phyloP scores from a whole-genome alignment of 2,329 filamentous ascomycete genomes.

The Epicoccum sorghinum region DNA sequence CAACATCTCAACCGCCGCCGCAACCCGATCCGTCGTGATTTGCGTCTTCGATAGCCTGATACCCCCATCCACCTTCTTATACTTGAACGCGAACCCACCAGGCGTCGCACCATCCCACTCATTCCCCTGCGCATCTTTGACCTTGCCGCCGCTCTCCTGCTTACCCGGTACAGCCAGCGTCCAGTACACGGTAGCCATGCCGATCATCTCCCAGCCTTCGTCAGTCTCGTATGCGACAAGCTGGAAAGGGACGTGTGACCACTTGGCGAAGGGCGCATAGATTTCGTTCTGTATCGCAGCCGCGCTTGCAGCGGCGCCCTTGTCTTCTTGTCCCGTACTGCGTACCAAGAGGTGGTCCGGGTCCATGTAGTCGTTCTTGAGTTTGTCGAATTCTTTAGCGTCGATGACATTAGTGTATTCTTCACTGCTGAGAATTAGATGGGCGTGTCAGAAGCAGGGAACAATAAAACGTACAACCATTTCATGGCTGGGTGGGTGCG shows the following conservation, averaged over 20 bases:
- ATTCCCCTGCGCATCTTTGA: slow-evolving; percentile 10
- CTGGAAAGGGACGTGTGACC: slow-evolving; percentile 9
- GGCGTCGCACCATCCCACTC: slow-evolving; percentile 20
- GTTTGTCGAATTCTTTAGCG: slow-evolving; percentile 10
- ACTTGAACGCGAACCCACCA: slow-evolving; percentile 16
- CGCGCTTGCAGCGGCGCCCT: slow-evolving; percentile 9
- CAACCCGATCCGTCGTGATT: slow-evolving; percentile 16
- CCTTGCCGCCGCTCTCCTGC: slow-evolving; percentile 3
- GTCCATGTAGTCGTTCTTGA: slow-evolving; percentile 3
- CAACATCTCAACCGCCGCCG: slow-evolving; percentile 16
- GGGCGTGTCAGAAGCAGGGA: not conserved
- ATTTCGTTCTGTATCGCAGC: slow-evolving; percentile 8
- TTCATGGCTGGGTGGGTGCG: slow-evolving; percentile 21
- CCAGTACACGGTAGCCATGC: slow-evolving; percentile 16
- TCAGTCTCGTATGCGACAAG: slow-evolving; percentile 16
- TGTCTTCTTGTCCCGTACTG: slow-evolving; percentile 14
- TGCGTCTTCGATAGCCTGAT: slow-evolving; percentile 10
- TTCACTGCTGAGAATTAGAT: slow-evolving; percentile 7
- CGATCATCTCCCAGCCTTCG: slow-evolving; percentile 19
- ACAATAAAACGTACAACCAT: slow-evolving; percentile 14
- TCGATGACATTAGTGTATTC: slow-evolving; percentile 15
- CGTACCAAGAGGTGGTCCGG: slow-evolving; percentile 10
- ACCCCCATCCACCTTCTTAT: slow-evolving; percentile 5
- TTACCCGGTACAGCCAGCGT: slow-evolving; percentile 13
- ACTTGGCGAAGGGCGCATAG: slow-evolving; percentile 17